A percentile compares a stretch with the other conserved stretches of the same genome.
Evolutionary conservation across 2,329 filamentous ascomycete species (phyloP).

Genomic region (Madurella mycetomatis): DNA sequence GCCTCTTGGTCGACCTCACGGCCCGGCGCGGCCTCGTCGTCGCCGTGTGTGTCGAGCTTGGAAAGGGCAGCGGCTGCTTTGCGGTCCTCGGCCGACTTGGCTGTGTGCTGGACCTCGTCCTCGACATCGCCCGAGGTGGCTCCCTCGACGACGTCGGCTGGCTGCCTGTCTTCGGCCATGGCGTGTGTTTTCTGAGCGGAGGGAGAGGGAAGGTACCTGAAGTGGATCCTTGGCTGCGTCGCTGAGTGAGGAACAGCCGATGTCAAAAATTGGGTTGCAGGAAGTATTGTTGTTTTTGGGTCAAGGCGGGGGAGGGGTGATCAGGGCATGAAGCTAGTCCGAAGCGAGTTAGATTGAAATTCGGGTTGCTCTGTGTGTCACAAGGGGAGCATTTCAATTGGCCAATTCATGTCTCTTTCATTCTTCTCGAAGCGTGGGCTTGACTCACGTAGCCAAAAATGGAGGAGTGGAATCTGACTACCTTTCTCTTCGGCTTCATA

Average conservation of each 20-base stretch:
- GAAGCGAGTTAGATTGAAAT: background rate
- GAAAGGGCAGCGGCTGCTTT: constrained; percentile 72
- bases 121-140: constrained; percentile 55
- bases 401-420: constrained; percentile 14
- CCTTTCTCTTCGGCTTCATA: background rate
- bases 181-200: constrained; percentile 12
- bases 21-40: constrained; percentile 41
- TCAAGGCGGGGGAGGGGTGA: constrained; percentile 17
- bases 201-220: background rate
- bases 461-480: constrained; percentile 1
- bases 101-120: constrained; percentile 47
- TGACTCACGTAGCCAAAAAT: constrained; percentile 17
- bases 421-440: constrained; percentile 2
- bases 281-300: too few species aligned
- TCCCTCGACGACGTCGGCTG: constrained; percentile 54
- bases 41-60: constrained; percentile 56
- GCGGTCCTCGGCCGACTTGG: constrained; percentile 69
- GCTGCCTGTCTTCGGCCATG: constrained; percentile 62
- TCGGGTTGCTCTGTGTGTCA: background rate
- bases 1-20: constrained; percentile 66
- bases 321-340: background rate
- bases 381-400: constrained; percentile 5
- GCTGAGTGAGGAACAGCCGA: constrained; percentile 5
- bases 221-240: constrained; percentile 4
- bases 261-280: constrained; percentile 9